phyloP scores from a whole-genome alignment of 2,329 filamentous ascomycete genomes.

The Pseudocercospora pini-densiflorae region DNA sequence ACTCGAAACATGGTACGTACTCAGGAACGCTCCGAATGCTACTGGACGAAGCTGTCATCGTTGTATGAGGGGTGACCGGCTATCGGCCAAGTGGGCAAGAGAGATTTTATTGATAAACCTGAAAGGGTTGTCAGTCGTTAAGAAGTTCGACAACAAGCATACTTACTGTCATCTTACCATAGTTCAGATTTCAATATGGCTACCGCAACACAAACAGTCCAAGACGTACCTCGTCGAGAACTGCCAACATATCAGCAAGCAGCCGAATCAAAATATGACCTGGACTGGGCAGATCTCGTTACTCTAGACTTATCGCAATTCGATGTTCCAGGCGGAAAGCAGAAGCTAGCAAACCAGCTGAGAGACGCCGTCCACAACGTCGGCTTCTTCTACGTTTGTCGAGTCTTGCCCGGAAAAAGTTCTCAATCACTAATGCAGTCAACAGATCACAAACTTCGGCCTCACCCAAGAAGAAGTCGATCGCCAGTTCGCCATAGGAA shows the following conservation, averaged over 20 bases:
- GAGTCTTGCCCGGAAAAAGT: background rate
- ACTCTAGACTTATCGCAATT: constrained; percentile 62
- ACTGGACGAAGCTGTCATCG: constrained; percentile 16
- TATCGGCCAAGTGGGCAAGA: constrained; percentile 1
- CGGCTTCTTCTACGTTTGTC: constrained; percentile 65
- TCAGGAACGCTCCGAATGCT: constrained; percentile 9
- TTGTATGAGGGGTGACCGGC: constrained; percentile 11
- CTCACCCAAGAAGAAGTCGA: constrained; percentile 65
- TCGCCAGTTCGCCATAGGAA: constrained; percentile 64
- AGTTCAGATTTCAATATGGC: constrained; percentile 19
- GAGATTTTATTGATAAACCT: background rate
- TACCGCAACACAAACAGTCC: constrained; percentile 25
- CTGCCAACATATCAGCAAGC: constrained; percentile 30
- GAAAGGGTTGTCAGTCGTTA: background rate
- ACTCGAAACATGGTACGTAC: constrained; percentile 14
- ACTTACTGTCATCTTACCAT: background rate
- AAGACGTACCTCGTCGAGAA: constrained; percentile 17
- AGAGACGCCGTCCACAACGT: constrained; percentile 55
- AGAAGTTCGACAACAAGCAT: background rate
- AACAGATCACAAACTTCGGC: constrained; percentile 58
- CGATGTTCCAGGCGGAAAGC: constrained; percentile 59
- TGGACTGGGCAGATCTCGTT: constrained; percentile 60
- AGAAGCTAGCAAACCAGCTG: constrained; percentile 59
- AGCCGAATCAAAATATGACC: constrained; percentile 29
- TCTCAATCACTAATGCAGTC: constrained; percentile 3